Evolutionary conservation across 768 basidiomycete genomes (phyloP).

Genomic region (Pholiota conissans): DNA sequence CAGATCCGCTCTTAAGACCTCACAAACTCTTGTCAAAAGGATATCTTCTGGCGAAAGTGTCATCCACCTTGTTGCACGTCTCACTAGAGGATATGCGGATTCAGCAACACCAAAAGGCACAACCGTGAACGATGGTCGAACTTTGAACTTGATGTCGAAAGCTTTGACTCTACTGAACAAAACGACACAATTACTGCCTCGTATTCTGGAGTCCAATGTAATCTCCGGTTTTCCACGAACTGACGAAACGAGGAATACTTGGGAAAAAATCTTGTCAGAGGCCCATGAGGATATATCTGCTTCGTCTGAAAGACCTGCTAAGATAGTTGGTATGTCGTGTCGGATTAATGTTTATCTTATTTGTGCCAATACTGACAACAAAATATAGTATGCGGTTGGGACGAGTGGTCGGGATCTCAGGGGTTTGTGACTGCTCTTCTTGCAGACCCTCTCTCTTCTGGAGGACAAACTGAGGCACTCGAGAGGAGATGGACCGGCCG

Average conservation of each 20-base stretch:
- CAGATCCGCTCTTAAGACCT: neutral
- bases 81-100: conserved; percentile 7
- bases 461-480: conserved; percentile 42
- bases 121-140: neutral
- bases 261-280: conserved; percentile 43
- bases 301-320: conserved; percentile 34
- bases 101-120: conserved; percentile 5
- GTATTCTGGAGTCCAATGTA: conserved; percentile 30
- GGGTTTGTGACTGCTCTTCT: conserved; percentile 71
- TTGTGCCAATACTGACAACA: neutral
- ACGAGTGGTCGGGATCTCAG: conserved; percentile 50
- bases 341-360: neutral
- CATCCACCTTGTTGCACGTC: neutral
- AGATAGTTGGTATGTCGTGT: conserved; percentile 53
- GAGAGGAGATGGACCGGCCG: conserved; percentile 48
- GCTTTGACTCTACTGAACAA: conserved; percentile 51
- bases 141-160: conserved; percentile 18
- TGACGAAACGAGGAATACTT: conserved; percentile 38
- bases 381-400: conserved; percentile 54
- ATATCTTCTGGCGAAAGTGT: neutral
- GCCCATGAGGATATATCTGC: conserved; percentile 34
- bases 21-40: neutral
- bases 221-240: conserved; percentile 16
- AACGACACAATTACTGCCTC: conserved; percentile 44
- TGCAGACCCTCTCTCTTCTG: conserved; percentile 67